A percentile compares a stretch with the other conserved stretches of the same genome.
phyloP scores from a whole-genome alignment of 78 protist species.

The Kipferlia bialata region DNA sequence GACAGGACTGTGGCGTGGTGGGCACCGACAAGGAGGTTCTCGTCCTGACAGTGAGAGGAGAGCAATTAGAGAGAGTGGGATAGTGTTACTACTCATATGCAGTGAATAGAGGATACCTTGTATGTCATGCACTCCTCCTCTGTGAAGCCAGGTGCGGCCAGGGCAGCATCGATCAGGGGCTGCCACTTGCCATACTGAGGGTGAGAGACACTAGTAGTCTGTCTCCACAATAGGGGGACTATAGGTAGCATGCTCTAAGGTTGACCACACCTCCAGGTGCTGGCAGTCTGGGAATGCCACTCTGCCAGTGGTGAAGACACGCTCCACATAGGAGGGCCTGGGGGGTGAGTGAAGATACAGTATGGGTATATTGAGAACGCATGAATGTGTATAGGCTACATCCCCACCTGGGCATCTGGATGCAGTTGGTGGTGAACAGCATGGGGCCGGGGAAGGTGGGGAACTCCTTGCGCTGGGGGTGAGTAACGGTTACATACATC shows the following conservation, averaged over 20 bases:
- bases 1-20: slow-evolving; percentile 40
- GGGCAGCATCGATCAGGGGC: slow-evolving; percentile 15
- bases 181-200: too few species aligned
- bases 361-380: too few species aligned
- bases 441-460: slow-evolving; percentile 54
- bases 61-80: too few species aligned
- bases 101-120: too few species aligned
- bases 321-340: slow-evolving; percentile 28
- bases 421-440: slow-evolving; percentile 66
- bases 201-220: too few species aligned
- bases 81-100: too few species aligned
- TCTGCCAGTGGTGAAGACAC: slow-evolving; percentile 42
- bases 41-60: not conserved
- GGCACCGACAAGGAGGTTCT: slow-evolving; percentile 32
- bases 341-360: too few species aligned
- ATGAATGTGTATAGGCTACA: too few species aligned
- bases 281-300: slow-evolving; percentile 4
- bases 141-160: slow-evolving; percentile 3
- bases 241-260: not conserved
- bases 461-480: slow-evolving; percentile 39
- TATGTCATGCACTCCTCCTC: not conserved
- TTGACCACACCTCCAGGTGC: not conserved
- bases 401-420: slow-evolving; percentile 34
- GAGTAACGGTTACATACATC: too few species aligned
- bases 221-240: not conserved